Evolutionary conservation across 78 protist species (phyloP).

Genomic region (Anaeramoeba flamelloides): DNA sequence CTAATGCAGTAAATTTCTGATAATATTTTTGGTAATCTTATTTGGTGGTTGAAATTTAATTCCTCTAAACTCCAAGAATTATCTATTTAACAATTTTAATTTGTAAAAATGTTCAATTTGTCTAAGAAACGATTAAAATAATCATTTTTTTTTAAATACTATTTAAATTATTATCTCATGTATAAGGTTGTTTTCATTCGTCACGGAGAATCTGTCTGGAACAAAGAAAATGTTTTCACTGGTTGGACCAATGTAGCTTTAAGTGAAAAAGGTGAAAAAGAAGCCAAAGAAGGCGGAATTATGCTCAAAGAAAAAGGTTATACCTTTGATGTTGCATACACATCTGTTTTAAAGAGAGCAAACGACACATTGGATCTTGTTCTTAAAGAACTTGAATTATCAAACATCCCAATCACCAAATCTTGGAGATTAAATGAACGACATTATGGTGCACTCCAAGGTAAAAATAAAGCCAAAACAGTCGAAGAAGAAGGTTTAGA

Average conservation of each 20-base stretch:
- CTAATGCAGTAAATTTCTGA: too few species aligned
- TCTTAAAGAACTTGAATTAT: constrained; percentile 35
- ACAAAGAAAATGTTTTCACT: constrained; percentile 60
- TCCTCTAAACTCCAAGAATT: too few species aligned
- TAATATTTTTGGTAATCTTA: too few species aligned
- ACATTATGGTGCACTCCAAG: constrained; percentile 73
- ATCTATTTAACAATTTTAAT: too few species aligned
- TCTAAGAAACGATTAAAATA: too few species aligned
- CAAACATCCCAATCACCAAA: constrained; percentile 38
- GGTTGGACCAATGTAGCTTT: constrained; percentile 80
- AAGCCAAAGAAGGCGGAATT: constrained; percentile 59
- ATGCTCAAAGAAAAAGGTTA: constrained; percentile 18
- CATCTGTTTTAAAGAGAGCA: constrained; percentile 67
- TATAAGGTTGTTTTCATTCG: constrained; percentile 58
- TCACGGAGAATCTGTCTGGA: constrained; percentile 71
- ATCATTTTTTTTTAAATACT: too few species aligned
- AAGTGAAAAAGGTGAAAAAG: constrained; percentile 49
- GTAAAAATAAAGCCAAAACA: constrained; percentile 60
- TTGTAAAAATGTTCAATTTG: too few species aligned
- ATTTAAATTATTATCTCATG: too few species aligned
- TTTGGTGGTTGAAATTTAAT: too few species aligned
- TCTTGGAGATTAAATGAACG: constrained; percentile 79
- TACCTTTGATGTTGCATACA: constrained; percentile 50
- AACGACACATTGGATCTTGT: constrained; percentile 38
- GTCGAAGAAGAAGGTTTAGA: constrained; percentile 62